A percentile compares a stretch with the other conserved stretches of the same genome.
These are phyloP conservation scores for Colletotrichum sp. DNA, from an alignment of 2,329 filamentous ascomycete genomes.

Conservation along the genomic window DNA sequence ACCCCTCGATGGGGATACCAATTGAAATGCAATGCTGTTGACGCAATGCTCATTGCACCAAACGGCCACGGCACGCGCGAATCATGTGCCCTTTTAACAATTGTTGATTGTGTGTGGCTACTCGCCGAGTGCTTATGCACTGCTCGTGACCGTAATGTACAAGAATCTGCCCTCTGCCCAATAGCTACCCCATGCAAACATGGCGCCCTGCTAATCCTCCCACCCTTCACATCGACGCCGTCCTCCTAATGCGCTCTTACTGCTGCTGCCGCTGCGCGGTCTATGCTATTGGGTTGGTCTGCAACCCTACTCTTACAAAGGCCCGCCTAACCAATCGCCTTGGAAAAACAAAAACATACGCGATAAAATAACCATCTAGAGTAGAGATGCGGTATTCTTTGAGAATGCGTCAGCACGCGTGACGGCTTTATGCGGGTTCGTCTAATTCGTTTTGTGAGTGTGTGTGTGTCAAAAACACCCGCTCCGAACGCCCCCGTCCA, in stretches of 20 bases:
- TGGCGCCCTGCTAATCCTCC: background rate
- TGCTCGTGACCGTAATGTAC: constrained; percentile 11
- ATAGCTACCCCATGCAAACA: constrained; percentile 1
- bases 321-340: background rate
- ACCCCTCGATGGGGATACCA: background rate
- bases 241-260: background rate
- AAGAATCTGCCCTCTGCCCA: constrained; percentile 1
- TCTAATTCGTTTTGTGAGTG: constrained; percentile 8
- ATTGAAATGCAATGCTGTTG: background rate
- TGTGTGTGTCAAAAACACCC: background rate
- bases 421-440: constrained; percentile 9
- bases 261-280: background rate
- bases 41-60: background rate
- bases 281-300: background rate
- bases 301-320: constrained; percentile 19
- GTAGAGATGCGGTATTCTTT: constrained; percentile 15
- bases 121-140: background rate
- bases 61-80: background rate
- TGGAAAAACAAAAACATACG: background rate
- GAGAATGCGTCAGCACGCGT: background rate
- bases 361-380: constrained; percentile 7
- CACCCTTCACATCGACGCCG: background rate
- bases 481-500: background rate
- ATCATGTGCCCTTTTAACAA: background rate
- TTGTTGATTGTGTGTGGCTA: background rate